phyloP scores from a whole-genome alignment of 768 basidiomycete species.

The Lentinula edodes region DNA sequence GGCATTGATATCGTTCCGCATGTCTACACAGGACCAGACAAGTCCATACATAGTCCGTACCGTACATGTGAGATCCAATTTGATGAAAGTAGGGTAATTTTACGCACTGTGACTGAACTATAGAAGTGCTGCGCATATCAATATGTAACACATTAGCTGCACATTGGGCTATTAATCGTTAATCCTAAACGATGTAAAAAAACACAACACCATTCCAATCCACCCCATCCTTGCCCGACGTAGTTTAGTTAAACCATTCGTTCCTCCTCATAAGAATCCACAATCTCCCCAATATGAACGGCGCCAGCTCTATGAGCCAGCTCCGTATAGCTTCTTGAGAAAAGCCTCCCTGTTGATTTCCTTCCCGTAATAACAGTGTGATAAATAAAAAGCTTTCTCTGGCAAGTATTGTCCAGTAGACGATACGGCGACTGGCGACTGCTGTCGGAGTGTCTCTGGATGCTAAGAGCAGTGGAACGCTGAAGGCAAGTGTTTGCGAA shows the following conservation, averaged over 20 bases:
- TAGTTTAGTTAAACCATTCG: neutral
- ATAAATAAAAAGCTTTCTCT: neutral
- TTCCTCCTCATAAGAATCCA: neutral
- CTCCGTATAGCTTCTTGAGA: neutral
- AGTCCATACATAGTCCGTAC: too few relatives aligned
- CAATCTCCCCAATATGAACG: neutral
- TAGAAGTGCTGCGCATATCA: too few relatives aligned
- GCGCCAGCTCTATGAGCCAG: neutral
- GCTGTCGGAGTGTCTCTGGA: neutral
- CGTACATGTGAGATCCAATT: too few relatives aligned
- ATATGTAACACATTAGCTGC: too few relatives aligned
- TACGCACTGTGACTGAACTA: too few relatives aligned
- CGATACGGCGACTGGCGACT: neutral
- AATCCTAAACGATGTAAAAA: too few relatives aligned
- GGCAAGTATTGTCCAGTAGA: neutral
- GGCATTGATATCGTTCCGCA: too few relatives aligned
- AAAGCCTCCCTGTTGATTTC: neutral
- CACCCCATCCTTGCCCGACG: too few relatives aligned
- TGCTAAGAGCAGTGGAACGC: neutral
- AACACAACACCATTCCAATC: too few relatives aligned
- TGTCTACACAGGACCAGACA: too few relatives aligned
- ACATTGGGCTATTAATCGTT: too few relatives aligned
- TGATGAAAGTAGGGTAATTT: too few relatives aligned
- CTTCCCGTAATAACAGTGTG: neutral
- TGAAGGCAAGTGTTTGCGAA: neutral